These are phyloP conservation scores for Pilatotrama ljubarskyi DNA, from an alignment of 768 basidiomycete genomes.

Conservation along the genomic window DNA sequence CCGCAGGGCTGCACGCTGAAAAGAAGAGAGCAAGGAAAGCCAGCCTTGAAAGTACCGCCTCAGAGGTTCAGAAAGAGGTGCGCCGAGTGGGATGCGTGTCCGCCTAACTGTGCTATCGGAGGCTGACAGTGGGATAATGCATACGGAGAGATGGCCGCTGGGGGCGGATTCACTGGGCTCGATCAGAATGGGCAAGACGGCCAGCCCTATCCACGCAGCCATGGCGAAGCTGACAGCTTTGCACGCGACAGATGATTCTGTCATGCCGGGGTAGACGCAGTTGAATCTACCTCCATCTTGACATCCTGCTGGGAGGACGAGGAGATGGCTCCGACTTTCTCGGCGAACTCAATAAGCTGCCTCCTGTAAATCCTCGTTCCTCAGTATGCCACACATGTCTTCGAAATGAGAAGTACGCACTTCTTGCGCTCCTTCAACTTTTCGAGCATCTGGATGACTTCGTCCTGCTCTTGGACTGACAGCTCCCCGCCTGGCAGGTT, in stretches of 20 bases:
- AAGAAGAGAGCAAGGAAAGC: neutral
- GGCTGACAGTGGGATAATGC: too few species aligned
- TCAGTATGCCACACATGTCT: neutral
- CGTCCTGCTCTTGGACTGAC: constrained; percentile 64
- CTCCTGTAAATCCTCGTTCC: constrained; percentile 37
- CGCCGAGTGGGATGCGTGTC: neutral
- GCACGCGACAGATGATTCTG: too few species aligned
- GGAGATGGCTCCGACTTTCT: constrained; percentile 40
- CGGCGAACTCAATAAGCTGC: constrained; percentile 54
- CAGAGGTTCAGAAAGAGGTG: neutral
- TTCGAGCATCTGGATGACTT: constrained; percentile 69
- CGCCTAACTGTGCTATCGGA: too few species aligned
- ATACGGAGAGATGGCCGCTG: too few species aligned
- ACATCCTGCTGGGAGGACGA: constrained; percentile 15
- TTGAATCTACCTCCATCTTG: constrained; percentile 73
- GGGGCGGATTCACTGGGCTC: too few species aligned
- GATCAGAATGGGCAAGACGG: too few species aligned
- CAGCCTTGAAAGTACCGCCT: neutral
- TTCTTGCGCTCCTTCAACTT: constrained; percentile 61
- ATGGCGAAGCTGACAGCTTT: too few species aligned
- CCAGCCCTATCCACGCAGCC: too few species aligned
- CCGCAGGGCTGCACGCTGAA: neutral
- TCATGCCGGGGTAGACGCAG: constrained; percentile 63
- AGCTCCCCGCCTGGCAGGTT: constrained; percentile 74
- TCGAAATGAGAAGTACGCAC: constrained; percentile 36